These are phyloP conservation scores for Cucurbita maxima DNA, from an alignment of 306 rosid species.

Conservation along the genomic window DNA sequence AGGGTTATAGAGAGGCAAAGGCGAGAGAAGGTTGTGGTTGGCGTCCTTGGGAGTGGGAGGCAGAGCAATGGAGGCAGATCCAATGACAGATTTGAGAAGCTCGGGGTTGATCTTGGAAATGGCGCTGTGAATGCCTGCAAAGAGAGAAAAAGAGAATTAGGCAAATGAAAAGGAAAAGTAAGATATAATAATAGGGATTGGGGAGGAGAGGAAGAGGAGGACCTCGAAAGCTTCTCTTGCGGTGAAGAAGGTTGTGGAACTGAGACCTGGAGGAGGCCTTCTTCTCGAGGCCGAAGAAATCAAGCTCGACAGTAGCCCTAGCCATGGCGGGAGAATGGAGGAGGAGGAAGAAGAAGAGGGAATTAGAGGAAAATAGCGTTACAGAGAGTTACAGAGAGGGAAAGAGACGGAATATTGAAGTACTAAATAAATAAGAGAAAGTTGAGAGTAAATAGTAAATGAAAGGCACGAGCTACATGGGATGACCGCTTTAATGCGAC, in stretches of 20 bases:
- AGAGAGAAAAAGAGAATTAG: background rate
- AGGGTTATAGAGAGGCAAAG: background rate
- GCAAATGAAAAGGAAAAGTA: background rate
- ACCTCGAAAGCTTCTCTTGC: background rate
- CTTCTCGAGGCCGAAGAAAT: background rate
- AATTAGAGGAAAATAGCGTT: background rate
- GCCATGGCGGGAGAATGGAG: background rate
- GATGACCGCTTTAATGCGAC: background rate
- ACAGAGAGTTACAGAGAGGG: background rate
- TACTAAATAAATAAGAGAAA: background rate
- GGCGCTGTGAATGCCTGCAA: conserved; percentile 15
- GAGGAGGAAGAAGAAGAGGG: background rate
- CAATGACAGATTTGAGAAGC: conserved; percentile 26
- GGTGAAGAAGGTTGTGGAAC: background rate
- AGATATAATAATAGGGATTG: too few species aligned
- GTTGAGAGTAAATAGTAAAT: background rate
- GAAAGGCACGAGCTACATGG: background rate
- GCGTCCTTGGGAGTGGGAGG: background rate
- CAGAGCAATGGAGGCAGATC: background rate
- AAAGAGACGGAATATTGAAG: background rate
- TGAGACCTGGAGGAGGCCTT: background rate
- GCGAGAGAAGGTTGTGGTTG: background rate
- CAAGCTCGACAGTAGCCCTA: conserved; percentile 5
- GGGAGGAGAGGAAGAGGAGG: background rate
- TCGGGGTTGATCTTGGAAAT: conserved; percentile 29